A percentile compares a stretch with the other conserved stretches of the same genome.
Conservation (phyloP, 1,139 yeast species). For the Sugiyamaella xylanicola region DNA sequence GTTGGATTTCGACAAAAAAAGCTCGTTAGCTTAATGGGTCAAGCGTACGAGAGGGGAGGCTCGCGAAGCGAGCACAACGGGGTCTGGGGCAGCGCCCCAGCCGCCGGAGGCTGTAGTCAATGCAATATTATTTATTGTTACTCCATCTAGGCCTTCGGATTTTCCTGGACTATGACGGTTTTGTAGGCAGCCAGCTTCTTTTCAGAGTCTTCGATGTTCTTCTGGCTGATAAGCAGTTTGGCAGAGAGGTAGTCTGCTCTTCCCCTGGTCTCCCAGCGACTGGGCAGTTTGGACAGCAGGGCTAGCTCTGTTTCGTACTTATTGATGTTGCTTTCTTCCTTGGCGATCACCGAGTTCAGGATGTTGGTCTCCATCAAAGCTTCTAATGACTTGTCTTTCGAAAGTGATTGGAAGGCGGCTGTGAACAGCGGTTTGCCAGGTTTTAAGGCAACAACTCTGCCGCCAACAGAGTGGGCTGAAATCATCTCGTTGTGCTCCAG, state of each 20-base stretch:
- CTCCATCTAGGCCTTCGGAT: not conserved
- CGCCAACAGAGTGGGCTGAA: slow-evolving; percentile 68
- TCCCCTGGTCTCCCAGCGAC: slow-evolving; percentile 53
- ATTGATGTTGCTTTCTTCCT: slow-evolving; percentile 65
- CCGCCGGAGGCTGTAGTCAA: not conserved
- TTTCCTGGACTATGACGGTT: not conserved
- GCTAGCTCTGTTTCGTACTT: slow-evolving; percentile 71
- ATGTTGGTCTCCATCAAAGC: slow-evolving; percentile 67
- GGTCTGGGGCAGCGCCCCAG: not conserved
- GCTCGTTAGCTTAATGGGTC: no score
- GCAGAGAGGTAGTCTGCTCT: slow-evolving; percentile 66
- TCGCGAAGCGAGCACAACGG: not conserved
- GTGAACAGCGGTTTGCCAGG: slow-evolving; percentile 85
- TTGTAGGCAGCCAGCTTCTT: slow-evolving; percentile 29
- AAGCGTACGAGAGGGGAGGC: no score
- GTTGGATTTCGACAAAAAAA: no score
- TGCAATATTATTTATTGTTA: not conserved
- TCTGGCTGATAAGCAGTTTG: slow-evolving; percentile 55
- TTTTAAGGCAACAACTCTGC: slow-evolving; percentile 63
- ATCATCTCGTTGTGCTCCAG: slow-evolving; percentile 81
- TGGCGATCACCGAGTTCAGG: slow-evolving; percentile 53
- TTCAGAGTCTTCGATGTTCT: slow-evolving; percentile 50
- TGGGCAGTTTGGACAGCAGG: slow-evolving; percentile 54
- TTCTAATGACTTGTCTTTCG: slow-evolving; percentile 57
- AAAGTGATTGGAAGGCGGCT: slow-evolving; percentile 74